Percentiles rank a stretch among this genome's conserved stretches.
These are phyloP conservation scores for Leccinum pellstonianum DNA, from an alignment of 768 basidiomycete species.

Conservation along the genomic window DNA sequence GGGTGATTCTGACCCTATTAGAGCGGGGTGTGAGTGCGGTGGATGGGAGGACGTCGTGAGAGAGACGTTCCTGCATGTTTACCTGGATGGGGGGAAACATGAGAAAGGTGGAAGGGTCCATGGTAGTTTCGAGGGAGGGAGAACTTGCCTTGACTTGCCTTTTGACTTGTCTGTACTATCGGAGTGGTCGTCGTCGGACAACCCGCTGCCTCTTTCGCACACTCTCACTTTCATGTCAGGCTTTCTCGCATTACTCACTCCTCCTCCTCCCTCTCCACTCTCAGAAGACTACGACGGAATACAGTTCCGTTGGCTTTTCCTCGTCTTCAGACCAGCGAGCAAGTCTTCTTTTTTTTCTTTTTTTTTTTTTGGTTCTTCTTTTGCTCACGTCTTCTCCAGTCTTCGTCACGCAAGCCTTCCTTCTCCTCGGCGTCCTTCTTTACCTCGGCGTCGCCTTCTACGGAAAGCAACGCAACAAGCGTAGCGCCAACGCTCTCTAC, in stretches of 20 bases:
- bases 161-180: slow-evolving; percentile 3
- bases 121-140: slow-evolving; percentile 8
- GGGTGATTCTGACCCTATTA: slow-evolving; percentile 36
- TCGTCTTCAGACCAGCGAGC: slow-evolving; percentile 81
- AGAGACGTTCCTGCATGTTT: slow-evolving; percentile 31
- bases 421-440: slow-evolving; percentile 50
- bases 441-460: slow-evolving; percentile 58
- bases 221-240: slow-evolving; percentile 9
- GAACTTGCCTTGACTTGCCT: slow-evolving; percentile 16
- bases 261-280: slow-evolving; percentile 7
- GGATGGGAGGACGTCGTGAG: background rate
- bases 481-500: slow-evolving; percentile 66
- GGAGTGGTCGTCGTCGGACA: slow-evolving; percentile 3
- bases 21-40: slow-evolving; percentile 7
- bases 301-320: slow-evolving; percentile 68
- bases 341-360: slow-evolving; percentile 25
- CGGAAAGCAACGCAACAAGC: slow-evolving; percentile 59
- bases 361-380: background rate
- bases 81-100: slow-evolving; percentile 28
- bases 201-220: background rate
- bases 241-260: slow-evolving; percentile 15
- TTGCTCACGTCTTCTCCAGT: slow-evolving; percentile 35
- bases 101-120: slow-evolving; percentile 26
- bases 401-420: slow-evolving; percentile 63
- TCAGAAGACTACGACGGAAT: slow-evolving; percentile 67